Evolutionary conservation across 345 rosid species (phyloP).

Genomic region (Salix dunnii): DNA sequence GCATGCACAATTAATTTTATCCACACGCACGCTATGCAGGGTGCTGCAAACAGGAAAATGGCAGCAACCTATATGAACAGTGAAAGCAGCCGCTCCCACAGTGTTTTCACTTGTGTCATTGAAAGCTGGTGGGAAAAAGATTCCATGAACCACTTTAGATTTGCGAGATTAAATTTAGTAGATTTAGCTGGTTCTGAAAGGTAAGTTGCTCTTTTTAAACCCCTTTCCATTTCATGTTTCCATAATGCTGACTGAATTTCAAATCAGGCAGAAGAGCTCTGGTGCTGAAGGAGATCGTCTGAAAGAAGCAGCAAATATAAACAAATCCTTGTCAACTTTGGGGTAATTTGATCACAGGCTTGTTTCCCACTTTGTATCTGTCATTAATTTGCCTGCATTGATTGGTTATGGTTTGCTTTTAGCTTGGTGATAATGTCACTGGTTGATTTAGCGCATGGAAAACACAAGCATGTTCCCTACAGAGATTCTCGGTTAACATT

Average conservation of each 20-base stretch:
- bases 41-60: constrained; percentile 78
- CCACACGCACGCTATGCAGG: constrained; percentile 40
- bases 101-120: constrained; percentile 89
- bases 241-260: constrained; percentile 16
- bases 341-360: constrained; percentile 52
- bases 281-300: constrained; percentile 98
- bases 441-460: constrained; percentile 95
- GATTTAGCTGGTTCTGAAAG: constrained; percentile 99
- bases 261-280: constrained; percentile 84
- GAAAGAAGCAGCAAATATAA: constrained; percentile 96
- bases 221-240: constrained; percentile 14
- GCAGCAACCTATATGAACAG: constrained; percentile 92
- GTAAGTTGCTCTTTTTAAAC: constrained; percentile 33
- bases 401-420: constrained; percentile 17
- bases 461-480: constrained; percentile 89
- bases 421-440: constrained; percentile 95
- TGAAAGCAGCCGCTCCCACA: constrained; percentile 96
- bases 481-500: constrained; percentile 97
- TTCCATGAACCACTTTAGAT: constrained; percentile 72
- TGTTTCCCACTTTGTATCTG: constrained; percentile 20
- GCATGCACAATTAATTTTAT: not conserved
- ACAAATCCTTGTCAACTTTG: constrained; percentile 85
- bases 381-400: constrained; percentile 4
- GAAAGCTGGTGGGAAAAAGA: constrained; percentile 92
- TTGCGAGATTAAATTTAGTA: constrained; percentile 89